These are phyloP conservation scores for Arctostaphylos glauca DNA, from an alignment of 148 eudicot species.

Conservation along the genomic window DNA sequence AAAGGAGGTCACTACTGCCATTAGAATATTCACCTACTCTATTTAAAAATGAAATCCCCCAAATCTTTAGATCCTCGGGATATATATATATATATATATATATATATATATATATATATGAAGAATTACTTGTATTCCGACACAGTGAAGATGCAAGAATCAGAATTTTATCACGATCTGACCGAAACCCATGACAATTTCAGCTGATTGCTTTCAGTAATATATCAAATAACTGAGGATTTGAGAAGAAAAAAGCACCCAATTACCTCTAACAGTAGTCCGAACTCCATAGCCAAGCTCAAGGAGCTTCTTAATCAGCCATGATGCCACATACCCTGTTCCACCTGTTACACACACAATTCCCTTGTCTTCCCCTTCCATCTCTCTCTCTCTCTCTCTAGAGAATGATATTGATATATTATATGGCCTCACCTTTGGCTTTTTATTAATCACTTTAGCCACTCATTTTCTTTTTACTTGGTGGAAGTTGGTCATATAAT, in stretches of 20 bases:
- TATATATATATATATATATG: no score
- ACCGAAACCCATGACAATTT: not conserved
- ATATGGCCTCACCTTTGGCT: not conserved
- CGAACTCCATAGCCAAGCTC: not conserved
- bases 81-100: no score
- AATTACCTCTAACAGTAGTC: conserved; percentile 10
- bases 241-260: not conserved
- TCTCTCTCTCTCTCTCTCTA: conserved; percentile 10
- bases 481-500: not conserved
- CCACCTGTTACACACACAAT: conserved; percentile 12
- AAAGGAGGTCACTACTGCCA: not conserved
- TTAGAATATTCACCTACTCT: not conserved
- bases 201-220: not conserved
- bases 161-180: not conserved
- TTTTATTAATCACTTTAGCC: not conserved
- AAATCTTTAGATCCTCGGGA: no score
- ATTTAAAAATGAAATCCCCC: not conserved
- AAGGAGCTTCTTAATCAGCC: conserved; percentile 9
- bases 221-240: no score
- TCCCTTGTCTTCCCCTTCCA: not conserved
- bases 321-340: conserved; percentile 2
- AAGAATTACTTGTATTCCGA: not conserved
- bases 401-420: not conserved
- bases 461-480: not conserved
- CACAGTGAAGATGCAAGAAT: not conserved